Percentiles rank a stretch among this genome's conserved stretches.
These are phyloP conservation scores for Coemansia sp. DNA, from an alignment of 192 early-diverging fungal species.

Conservation along the genomic window DNA sequence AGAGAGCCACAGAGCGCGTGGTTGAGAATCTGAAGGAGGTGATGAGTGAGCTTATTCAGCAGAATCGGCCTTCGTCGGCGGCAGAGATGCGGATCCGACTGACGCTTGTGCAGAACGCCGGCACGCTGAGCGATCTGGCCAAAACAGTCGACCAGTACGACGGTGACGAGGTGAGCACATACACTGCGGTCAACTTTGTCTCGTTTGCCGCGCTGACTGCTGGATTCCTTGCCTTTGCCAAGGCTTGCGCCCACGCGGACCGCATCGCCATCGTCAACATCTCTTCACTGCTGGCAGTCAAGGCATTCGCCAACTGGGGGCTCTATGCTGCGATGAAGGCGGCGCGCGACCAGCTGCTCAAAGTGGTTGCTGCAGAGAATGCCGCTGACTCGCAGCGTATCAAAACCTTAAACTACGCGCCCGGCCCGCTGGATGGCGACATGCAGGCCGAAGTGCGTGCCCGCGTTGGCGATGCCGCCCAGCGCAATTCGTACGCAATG, in stretches of 20 bases:
- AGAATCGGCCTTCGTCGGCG: neutral
- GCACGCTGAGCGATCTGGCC: slow-evolving; percentile 68
- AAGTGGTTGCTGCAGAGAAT: slow-evolving; percentile 71
- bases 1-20: neutral
- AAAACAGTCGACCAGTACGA: slow-evolving; percentile 58
- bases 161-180: slow-evolving; percentile 51
- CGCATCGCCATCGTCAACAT: slow-evolving; percentile 69
- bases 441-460: slow-evolving; percentile 77
- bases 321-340: slow-evolving; percentile 80
- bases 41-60: neutral
- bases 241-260: slow-evolving; percentile 1
- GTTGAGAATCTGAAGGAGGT: slow-evolving; percentile 15
- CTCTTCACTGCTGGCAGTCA: slow-evolving; percentile 74
- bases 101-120: slow-evolving; percentile 75
- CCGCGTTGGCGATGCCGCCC: slow-evolving; percentile 65
- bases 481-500: slow-evolving; percentile 60
- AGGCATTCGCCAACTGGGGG: slow-evolving; percentile 76
- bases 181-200: slow-evolving; percentile 61
- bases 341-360: slow-evolving; percentile 74
- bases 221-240: slow-evolving; percentile 29
- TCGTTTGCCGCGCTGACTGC: slow-evolving; percentile 57
- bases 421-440: slow-evolving; percentile 82
- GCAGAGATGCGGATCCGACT: slow-evolving; percentile 24
- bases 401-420: slow-evolving; percentile 80
- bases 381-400: slow-evolving; percentile 41